phyloP scores from a whole-genome alignment of 2,329 filamentous ascomycete genomes.

The Zymoseptoria crescenta region DNA sequence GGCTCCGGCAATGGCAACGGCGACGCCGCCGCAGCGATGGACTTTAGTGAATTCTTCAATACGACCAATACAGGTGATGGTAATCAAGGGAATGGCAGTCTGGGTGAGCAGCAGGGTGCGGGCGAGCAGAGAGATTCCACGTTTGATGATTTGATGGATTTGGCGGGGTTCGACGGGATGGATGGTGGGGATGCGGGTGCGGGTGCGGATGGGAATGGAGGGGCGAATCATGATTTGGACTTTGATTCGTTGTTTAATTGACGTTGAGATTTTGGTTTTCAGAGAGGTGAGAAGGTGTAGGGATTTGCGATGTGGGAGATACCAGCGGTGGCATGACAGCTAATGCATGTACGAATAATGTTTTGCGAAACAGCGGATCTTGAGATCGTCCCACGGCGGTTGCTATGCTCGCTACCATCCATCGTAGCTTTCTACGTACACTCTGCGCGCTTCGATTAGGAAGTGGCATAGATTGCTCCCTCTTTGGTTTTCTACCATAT shows the following conservation, averaged over 20 bases:
- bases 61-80: slow-evolving; percentile 1
- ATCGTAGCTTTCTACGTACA: too few species aligned
- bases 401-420: too few species aligned
- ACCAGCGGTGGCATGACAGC: too few species aligned
- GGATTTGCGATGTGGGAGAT: too few species aligned
- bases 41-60: slow-evolving; percentile 23
- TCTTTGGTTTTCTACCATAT: background rate
- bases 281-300: too few species aligned
- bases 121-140: slow-evolving; percentile 19
- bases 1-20: slow-evolving; percentile 6
- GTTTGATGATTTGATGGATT: slow-evolving; percentile 32
- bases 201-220: slow-evolving; percentile 20
- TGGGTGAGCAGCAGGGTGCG: slow-evolving; percentile 8
- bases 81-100: slow-evolving; percentile 9
- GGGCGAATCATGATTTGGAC: slow-evolving; percentile 9
- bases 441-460: too few species aligned
- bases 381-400: too few species aligned
- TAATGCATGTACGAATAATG: too few species aligned
- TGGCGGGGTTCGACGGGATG: slow-evolving; percentile 26
- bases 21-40: slow-evolving; percentile 13
- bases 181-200: slow-evolving; percentile 9
- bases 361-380: too few species aligned
- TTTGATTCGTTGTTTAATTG: slow-evolving; percentile 18
- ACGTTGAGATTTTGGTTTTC: background rate
- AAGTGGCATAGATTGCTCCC: too few species aligned